Evolutionary conservation across 257 asterid genomes (phyloP).

Genomic region (Solanum appendiculatum): DNA sequence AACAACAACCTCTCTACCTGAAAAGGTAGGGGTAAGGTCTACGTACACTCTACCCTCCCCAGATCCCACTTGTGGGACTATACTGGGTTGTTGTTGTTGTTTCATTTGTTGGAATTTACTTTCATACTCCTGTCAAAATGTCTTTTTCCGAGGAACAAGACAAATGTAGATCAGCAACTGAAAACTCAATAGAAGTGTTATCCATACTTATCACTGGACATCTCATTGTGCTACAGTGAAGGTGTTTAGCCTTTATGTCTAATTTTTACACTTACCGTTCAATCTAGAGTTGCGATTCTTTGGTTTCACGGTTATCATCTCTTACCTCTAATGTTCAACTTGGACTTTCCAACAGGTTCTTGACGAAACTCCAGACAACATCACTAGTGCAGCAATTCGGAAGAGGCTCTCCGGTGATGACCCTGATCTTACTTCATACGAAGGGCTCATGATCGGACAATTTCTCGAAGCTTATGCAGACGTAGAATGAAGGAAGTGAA

Average conservation of each 20-base stretch:
- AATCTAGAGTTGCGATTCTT: not conserved
- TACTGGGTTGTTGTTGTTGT: not conserved
- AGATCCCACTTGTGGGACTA: not conserved
- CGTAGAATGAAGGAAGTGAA: constrained; percentile 22
- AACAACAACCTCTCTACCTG: not conserved
- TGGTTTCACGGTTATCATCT: not conserved
- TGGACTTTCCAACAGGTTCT: constrained; percentile 32
- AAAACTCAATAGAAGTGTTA: not conserved
- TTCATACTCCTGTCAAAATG: not conserved
- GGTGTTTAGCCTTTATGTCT: not conserved
- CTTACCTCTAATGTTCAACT: not conserved
- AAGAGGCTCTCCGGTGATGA: constrained; percentile 53
- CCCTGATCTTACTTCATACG: constrained; percentile 48
- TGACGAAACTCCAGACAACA: constrained; percentile 27
- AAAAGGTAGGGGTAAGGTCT: not conserved
- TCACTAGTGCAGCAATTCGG: constrained; percentile 24
- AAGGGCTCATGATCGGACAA: constrained; percentile 41
- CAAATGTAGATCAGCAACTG: not conserved
- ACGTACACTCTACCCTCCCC: not conserved
- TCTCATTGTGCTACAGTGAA: not conserved
- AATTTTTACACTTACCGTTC: not conserved
- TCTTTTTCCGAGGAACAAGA: not conserved
- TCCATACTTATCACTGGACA: not conserved
- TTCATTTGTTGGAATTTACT: not conserved
- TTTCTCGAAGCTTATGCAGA: constrained; percentile 60